Evolutionary conservation across 2,329 filamentous ascomycete species (phyloP).

Genomic region (Aspergillus neotritici): DNA sequence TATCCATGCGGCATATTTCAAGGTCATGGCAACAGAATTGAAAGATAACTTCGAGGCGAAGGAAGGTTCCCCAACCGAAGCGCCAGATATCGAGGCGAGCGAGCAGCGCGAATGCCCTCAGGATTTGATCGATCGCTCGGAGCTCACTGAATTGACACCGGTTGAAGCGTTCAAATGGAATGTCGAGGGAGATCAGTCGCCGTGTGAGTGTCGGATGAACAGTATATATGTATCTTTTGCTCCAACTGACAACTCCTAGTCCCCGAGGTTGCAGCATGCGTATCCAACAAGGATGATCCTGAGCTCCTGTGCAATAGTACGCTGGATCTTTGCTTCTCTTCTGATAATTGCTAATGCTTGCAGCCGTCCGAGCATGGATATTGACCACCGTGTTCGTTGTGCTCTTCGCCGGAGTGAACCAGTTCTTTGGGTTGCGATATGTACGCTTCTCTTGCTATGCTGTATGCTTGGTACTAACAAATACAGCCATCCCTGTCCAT

Average conservation of each 20-base stretch:
- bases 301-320: conserved; percentile 29
- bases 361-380: conserved; percentile 29
- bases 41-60: too few relatives aligned
- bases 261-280: conserved; percentile 35
- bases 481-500: conserved; percentile 19
- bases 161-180: conserved; percentile 35
- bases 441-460: conserved; percentile 5
- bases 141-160: conserved; percentile 25
- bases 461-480: background rate
- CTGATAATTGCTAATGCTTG: background rate
- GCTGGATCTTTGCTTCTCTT: background rate
- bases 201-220: conserved; percentile 21
- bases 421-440: conserved; percentile 23
- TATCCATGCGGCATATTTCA: too few relatives aligned
- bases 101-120: too few relatives aligned
- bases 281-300: conserved; percentile 32
- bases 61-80: too few relatives aligned
- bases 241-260: conserved; percentile 17
- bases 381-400: conserved; percentile 23
- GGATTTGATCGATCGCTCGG: too few relatives aligned
- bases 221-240: too few relatives aligned
- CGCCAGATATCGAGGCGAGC: too few relatives aligned
- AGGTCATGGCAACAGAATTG: too few relatives aligned
- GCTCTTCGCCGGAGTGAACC: conserved; percentile 20
- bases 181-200: conserved; percentile 35